Conservation (phyloP, 257 asterid genomes). For the Gynochthodes officinalis region DNA sequence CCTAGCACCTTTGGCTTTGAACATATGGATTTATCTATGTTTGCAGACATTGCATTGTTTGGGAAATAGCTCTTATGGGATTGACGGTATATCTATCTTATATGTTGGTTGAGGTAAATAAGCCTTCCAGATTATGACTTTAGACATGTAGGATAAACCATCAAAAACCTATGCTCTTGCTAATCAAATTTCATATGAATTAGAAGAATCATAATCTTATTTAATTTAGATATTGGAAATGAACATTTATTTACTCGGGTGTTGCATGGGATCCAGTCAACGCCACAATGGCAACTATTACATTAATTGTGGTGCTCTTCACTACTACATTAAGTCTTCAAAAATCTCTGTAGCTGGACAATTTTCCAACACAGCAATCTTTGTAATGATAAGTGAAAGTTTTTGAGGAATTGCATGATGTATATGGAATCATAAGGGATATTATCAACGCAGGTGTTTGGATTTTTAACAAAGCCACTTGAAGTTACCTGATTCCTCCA, state of each 20-base stretch:
- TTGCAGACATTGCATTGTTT: constrained; percentile 78
- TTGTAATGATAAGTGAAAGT: too few species aligned
- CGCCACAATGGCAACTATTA: constrained; percentile 59
- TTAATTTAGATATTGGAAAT: too few species aligned
- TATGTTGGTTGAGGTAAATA: constrained; percentile 95
- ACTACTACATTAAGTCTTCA: constrained; percentile 74
- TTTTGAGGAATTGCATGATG: too few species aligned
- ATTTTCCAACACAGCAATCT: too few species aligned
- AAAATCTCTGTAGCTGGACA: too few species aligned
- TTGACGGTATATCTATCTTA: constrained; percentile 88
- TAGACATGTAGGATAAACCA: not conserved
- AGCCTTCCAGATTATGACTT: not conserved
- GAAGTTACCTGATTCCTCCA: constrained; percentile 50
- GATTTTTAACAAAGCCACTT: constrained; percentile 75
- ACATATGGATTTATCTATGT: constrained; percentile 5
- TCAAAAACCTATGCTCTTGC: not conserved
- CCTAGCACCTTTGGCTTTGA: not conserved
- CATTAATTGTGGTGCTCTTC: constrained; percentile 64
- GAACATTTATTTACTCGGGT: too few species aligned
- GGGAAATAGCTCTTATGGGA: constrained; percentile 80
- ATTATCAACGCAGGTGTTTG: constrained; percentile 53
- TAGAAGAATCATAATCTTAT: too few species aligned
- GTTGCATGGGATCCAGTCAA: too few species aligned
- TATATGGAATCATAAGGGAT: too few species aligned
- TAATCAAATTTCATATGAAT: constrained; percentile 9